phyloP scores from a whole-genome alignment of 306 rosid species.

The Nissolia schottii region DNA sequence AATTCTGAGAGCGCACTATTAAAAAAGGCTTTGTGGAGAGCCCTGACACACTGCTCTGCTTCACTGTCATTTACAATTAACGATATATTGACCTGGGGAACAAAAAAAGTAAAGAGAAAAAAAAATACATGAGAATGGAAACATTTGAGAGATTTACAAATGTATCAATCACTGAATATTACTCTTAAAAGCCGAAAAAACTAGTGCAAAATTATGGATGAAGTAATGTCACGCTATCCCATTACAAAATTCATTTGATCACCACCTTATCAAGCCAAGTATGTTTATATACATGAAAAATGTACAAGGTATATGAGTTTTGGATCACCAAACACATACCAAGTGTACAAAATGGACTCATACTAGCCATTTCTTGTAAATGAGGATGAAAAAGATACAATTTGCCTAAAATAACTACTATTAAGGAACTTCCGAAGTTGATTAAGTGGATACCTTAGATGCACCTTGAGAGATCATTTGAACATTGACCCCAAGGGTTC shows the following conservation, averaged over 20 bases:
- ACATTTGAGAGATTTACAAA: not conserved
- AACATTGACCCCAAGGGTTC: constrained; percentile 75
- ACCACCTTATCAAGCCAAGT: not conserved
- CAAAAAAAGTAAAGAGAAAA: not conserved
- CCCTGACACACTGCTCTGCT: constrained; percentile 79
- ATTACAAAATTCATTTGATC: not conserved
- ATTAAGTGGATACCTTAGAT: constrained; percentile 63
- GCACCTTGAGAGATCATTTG: constrained; percentile 99
- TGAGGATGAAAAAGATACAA: not conserved
- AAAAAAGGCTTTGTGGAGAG: constrained; percentile 79
- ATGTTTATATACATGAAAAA: not conserved
- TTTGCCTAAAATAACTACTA: not conserved
- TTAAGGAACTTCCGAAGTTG: not conserved
- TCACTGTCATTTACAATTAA: constrained; percentile 82
- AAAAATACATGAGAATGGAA: constrained; percentile 2
- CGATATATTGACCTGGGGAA: constrained; percentile 78
- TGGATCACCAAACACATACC: not conserved
- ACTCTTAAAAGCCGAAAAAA: not conserved
- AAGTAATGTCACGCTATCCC: not conserved
- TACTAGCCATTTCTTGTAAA: not conserved
- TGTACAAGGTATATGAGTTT: not conserved
- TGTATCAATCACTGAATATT: not conserved
- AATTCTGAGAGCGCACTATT: constrained; percentile 39
- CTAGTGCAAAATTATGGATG: not conserved
- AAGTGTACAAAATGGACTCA: not conserved